Percentiles rank a stretch among this genome's conserved stretches.
These are phyloP conservation scores for Didymosphaeria variabile DNA, from an alignment of 2,329 filamentous ascomycete genomes.

Conservation along the genomic window DNA sequence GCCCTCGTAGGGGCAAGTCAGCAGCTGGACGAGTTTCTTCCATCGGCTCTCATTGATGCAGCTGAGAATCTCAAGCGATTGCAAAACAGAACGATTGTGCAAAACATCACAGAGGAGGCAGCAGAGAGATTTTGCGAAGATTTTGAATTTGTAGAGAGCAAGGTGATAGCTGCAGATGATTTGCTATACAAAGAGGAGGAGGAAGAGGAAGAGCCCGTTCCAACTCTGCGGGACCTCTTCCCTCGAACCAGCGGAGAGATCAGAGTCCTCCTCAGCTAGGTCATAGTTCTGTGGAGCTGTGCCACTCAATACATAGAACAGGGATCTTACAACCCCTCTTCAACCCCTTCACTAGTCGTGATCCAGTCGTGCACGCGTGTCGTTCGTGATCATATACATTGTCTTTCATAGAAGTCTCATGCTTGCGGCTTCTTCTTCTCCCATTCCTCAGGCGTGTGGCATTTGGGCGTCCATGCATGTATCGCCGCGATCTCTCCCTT, in stretches of 20 bases:
- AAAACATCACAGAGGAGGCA: slow-evolving; percentile 81
- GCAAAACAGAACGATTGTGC: slow-evolving; percentile 74
- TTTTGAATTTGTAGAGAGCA: slow-evolving; percentile 76
- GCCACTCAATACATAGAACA: background rate
- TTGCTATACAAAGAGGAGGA: slow-evolving; percentile 47
- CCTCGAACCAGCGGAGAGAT: slow-evolving; percentile 72
- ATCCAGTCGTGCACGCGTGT: background rate
- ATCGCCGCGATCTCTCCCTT: slow-evolving; percentile 90
- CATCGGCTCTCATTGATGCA: slow-evolving; percentile 91
- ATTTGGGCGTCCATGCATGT: slow-evolving; percentile 95
- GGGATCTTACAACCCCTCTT: background rate
- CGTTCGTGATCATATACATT: slow-evolving; percentile 6
- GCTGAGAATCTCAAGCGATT: slow-evolving; percentile 80
- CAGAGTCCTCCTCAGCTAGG: slow-evolving; percentile 67
- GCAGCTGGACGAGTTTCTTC: slow-evolving; percentile 86
- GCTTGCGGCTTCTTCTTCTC: slow-evolving; percentile 67
- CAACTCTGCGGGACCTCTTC: slow-evolving; percentile 64
- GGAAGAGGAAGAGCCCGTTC: slow-evolving; percentile 48
- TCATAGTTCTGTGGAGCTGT: background rate
- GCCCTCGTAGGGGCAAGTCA: slow-evolving; percentile 75
- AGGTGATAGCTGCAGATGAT: slow-evolving; percentile 68
- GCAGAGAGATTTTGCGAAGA: slow-evolving; percentile 84
- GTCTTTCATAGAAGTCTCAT: background rate
- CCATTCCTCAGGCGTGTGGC: slow-evolving; percentile 91
- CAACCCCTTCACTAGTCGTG: background rate